phyloP scores from a whole-genome alignment of 306 rosid genomes.

The Prunus kanzakura region DNA sequence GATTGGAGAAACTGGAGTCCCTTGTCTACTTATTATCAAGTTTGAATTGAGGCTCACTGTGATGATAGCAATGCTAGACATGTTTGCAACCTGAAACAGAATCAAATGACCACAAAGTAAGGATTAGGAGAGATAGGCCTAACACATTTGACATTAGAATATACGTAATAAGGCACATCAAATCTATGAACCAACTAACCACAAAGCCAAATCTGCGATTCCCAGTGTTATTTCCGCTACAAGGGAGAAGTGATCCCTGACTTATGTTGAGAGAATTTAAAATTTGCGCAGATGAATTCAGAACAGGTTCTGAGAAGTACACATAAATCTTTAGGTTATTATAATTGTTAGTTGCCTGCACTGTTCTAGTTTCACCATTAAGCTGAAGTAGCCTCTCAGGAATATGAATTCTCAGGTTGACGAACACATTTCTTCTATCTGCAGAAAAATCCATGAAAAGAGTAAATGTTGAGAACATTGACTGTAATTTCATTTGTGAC shows the following conservation, averaged over 20 bases:
- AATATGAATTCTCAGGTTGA: conserved; percentile 55
- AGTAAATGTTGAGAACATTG: neutral
- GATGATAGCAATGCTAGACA: conserved; percentile 54
- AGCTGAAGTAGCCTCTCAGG: conserved; percentile 69
- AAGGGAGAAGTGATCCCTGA: conserved; percentile 58
- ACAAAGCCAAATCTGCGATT: conserved; percentile 74
- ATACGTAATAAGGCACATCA: neutral
- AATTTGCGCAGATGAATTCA: conserved; percentile 71
- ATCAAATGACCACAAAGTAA: conserved; percentile 2
- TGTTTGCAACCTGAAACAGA: conserved; percentile 54
- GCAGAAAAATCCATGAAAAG: conserved; percentile 24
- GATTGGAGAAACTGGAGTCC: conserved; percentile 70
- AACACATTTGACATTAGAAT: conserved; percentile 11
- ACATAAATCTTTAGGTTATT: conserved; percentile 54
- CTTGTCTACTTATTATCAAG: conserved; percentile 66
- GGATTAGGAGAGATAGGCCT: conserved; percentile 24
- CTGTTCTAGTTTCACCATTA: conserved; percentile 64
- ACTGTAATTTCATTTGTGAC: neutral
- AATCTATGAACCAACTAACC: conserved; percentile 49
- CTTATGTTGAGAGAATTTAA: conserved; percentile 51
- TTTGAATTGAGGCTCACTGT: conserved; percentile 55
- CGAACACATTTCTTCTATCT: conserved; percentile 76
- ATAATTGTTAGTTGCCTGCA: conserved; percentile 67
- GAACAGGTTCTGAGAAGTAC: conserved; percentile 74
- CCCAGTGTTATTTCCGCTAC: conserved; percentile 33